Evolutionary conservation across 345 rosid species (phyloP).

Genomic region (Streptanthus diversifolius): DNA sequence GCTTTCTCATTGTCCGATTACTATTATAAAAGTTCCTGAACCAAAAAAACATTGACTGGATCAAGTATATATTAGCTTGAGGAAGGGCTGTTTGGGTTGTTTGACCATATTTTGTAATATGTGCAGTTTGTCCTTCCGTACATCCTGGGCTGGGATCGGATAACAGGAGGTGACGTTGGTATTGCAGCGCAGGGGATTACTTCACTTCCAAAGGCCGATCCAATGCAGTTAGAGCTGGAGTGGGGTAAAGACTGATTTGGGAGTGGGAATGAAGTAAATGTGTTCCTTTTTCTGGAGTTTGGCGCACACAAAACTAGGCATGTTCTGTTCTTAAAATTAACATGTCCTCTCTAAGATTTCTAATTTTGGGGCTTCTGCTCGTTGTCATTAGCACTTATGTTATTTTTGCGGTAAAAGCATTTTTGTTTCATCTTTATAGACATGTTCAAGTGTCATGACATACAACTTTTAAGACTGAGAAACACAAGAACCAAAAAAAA

Average conservation of each 20-base stretch:
- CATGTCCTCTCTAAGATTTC: conserved; percentile 1
- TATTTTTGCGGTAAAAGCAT: conserved; percentile 17
- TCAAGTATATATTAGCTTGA: neutral
- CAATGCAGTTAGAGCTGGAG: conserved; percentile 44
- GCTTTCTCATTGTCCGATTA: neutral
- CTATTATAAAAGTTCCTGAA: neutral
- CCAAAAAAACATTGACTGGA: neutral
- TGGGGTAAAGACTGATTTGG: conserved; percentile 57
- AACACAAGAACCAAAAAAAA: neutral
- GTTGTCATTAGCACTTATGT: conserved; percentile 1
- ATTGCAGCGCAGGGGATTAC: conserved; percentile 22
- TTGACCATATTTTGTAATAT: conserved; percentile 8
- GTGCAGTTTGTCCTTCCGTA: conserved; percentile 90
- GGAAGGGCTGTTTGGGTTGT: neutral
- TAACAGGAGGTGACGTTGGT: conserved; percentile 35
- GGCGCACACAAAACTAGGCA: conserved; percentile 3
- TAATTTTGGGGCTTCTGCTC: conserved; percentile 8
- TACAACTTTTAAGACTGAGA: conserved; percentile 5
- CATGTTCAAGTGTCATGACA: conserved; percentile 15
- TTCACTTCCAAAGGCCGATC: conserved; percentile 37
- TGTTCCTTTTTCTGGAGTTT: neutral
- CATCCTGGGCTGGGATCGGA: conserved; percentile 82
- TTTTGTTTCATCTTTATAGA: conserved; percentile 1
- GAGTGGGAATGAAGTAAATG: conserved; percentile 11
- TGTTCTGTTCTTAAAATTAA: conserved; percentile 23